Conservation (phyloP, 768 basidiomycete species). For the Boletus rex-veris region DNA sequence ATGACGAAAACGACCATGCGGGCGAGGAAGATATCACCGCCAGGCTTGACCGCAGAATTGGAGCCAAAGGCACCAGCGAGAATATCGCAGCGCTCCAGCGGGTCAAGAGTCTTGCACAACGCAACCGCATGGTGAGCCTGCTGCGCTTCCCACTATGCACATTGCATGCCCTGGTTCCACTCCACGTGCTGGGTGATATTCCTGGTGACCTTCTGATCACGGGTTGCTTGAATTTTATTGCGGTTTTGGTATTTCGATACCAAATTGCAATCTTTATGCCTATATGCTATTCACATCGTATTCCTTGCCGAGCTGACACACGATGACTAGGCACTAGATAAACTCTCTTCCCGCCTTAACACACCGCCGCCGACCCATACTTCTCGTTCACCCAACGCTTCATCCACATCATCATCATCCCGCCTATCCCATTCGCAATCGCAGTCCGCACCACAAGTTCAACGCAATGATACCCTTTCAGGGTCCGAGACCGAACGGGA, state of each 20-base stretch:
- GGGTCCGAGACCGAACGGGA: slow-evolving; percentile 86
- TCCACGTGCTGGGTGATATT: slow-evolving; percentile 31
- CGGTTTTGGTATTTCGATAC: slow-evolving; percentile 5
- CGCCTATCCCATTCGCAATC: slow-evolving; percentile 34
- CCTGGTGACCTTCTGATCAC: slow-evolving; percentile 9
- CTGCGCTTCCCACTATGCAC: slow-evolving; percentile 19
- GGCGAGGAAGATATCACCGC: slow-evolving; percentile 67
- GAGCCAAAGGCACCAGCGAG: slow-evolving; percentile 43
- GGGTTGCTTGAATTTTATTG: neutral
- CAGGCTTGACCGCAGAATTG: slow-evolving; percentile 39
- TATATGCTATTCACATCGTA: slow-evolving; percentile 20
- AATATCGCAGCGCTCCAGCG: slow-evolving; percentile 61
- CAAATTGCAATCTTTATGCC: slow-evolving; percentile 4
- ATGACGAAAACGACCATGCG: slow-evolving; percentile 46
- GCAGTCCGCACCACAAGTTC: slow-evolving; percentile 24
- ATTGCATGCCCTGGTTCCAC: slow-evolving; percentile 27
- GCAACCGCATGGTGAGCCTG: slow-evolving; percentile 65
- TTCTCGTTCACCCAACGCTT: slow-evolving; percentile 37
- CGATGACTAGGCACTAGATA: slow-evolving; percentile 56
- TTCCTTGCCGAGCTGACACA: neutral
- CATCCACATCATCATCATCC: slow-evolving; percentile 36
- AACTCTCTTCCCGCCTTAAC: slow-evolving; percentile 57
- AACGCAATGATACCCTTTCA: slow-evolving; percentile 44
- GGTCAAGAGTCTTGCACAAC: slow-evolving; percentile 64
- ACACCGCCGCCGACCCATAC: slow-evolving; percentile 52